A percentile compares a stretch with the other conserved stretches of the same genome.
Conservation (phyloP, 371 early-diverging fungal species). For the Mortierella sp. region DNA sequence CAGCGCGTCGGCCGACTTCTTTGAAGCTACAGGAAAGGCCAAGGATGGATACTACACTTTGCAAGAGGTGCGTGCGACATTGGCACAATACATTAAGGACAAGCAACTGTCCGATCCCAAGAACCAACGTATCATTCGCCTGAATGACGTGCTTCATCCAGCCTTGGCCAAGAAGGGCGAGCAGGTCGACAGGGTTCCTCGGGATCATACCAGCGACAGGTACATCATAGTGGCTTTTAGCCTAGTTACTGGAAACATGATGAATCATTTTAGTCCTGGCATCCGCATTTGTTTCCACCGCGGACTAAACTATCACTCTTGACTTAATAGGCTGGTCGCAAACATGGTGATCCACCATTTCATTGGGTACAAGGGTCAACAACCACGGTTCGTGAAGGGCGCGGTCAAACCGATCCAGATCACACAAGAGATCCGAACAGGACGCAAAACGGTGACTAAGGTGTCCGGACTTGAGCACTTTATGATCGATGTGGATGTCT, state of each 20-base stretch:
- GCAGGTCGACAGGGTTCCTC: conserved; percentile 35
- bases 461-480: conserved; percentile 76
- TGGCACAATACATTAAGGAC: conserved; percentile 73
- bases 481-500: conserved; percentile 70
- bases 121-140: conserved; percentile 67
- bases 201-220: conserved; percentile 43
- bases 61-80: conserved; percentile 66
- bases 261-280: background rate
- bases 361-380: conserved; percentile 41
- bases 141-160: conserved; percentile 26
- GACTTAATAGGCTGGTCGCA: conserved; percentile 24
- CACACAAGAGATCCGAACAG: conserved; percentile 73
- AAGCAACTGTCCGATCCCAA: conserved; percentile 69
- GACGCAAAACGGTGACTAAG: conserved; percentile 76
- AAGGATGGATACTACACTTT: conserved; percentile 71
- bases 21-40: conserved; percentile 66
- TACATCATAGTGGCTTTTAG: background rate
- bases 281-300: background rate
- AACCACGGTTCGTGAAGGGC: conserved; percentile 49
- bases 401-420: conserved; percentile 70
- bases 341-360: conserved; percentile 49
- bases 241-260: background rate
- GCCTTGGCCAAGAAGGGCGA: conserved; percentile 50
- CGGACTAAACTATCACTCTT: conserved; percentile 26
- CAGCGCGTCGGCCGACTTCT: conserved; percentile 60